Evolutionary conservation across 192 early-diverging fungal genomes (phyloP).

Genomic region (Mortierella claussenii): DNA sequence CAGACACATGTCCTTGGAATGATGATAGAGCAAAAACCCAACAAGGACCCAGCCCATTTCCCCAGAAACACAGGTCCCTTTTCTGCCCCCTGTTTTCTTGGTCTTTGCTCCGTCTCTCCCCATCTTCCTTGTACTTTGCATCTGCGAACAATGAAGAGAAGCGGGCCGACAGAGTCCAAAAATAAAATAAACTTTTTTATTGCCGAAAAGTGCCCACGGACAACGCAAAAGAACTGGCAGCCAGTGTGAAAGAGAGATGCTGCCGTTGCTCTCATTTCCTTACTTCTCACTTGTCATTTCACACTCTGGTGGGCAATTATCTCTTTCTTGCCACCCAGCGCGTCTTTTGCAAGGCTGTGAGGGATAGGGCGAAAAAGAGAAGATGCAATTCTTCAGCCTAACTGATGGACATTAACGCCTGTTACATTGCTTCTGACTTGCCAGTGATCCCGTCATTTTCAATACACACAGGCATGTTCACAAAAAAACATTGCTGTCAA

Average conservation of each 20-base stretch:
- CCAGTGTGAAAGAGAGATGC: neutral
- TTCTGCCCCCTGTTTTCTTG: neutral
- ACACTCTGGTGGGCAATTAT: too few species aligned
- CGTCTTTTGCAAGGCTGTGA: too few species aligned
- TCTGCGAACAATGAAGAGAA: neutral
- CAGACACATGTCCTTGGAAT: neutral
- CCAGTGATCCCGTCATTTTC: too few species aligned
- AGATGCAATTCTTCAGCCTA: neutral
- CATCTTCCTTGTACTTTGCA: too few species aligned
- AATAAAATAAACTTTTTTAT: neutral
- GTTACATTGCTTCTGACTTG: too few species aligned
- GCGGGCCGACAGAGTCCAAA: constrained; percentile 7
- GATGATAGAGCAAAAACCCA: neutral
- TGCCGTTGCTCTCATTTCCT: neutral
- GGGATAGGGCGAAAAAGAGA: too few species aligned
- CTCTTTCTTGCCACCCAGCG: too few species aligned
- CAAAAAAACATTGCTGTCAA: too few species aligned
- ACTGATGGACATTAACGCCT: too few species aligned
- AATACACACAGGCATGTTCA: too few species aligned
- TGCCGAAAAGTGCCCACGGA: constrained; percentile 4
- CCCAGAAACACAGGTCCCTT: neutral
- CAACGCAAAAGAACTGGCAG: neutral
- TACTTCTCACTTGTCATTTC: neutral
- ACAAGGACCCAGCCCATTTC: constrained; percentile 3
- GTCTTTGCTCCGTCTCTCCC: neutral